Conservation (phyloP, 768 basidiomycete species). For the Lanmaoa pseudosensibilis region DNA sequence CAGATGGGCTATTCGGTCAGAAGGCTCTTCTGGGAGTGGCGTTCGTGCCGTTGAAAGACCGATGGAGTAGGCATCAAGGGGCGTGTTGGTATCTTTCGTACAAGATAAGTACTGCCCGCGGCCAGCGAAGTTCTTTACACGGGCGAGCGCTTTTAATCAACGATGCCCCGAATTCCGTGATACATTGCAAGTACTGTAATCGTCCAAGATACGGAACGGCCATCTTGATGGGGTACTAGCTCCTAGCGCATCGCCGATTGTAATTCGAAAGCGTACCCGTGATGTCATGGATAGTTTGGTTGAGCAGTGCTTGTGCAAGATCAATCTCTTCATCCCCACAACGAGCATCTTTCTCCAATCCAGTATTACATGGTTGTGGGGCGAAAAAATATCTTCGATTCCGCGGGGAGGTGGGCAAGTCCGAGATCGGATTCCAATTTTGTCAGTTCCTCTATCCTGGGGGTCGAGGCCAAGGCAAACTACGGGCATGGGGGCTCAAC, state of each 20-base stretch:
- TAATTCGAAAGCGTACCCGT: not conserved
- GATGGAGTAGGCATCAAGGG: constrained; percentile 13
- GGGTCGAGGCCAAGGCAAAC: not conserved
- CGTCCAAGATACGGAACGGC: not conserved
- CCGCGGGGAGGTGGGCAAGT: not conserved
- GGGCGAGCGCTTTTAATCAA: not conserved
- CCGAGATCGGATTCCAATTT: not conserved
- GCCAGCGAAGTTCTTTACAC: not conserved
- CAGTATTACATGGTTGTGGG: not conserved
- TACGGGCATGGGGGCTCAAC: not conserved
- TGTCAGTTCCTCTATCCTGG: not conserved
- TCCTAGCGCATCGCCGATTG: not conserved
- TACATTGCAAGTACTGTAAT: not conserved
- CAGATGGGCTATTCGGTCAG: not conserved
- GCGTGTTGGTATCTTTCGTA: not conserved
- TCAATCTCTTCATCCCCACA: not conserved
- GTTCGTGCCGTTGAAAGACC: not conserved
- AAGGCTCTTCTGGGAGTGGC: not conserved
- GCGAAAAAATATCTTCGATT: not conserved
- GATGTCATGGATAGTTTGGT: not conserved
- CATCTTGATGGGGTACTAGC: not conserved
- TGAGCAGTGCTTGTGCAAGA: not conserved
- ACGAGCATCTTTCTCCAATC: not conserved
- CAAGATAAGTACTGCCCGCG: not conserved
- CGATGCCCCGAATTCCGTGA: not conserved